phyloP scores from a whole-genome alignment of 2,329 filamentous ascomycete species.

The Knufia petricola region DNA sequence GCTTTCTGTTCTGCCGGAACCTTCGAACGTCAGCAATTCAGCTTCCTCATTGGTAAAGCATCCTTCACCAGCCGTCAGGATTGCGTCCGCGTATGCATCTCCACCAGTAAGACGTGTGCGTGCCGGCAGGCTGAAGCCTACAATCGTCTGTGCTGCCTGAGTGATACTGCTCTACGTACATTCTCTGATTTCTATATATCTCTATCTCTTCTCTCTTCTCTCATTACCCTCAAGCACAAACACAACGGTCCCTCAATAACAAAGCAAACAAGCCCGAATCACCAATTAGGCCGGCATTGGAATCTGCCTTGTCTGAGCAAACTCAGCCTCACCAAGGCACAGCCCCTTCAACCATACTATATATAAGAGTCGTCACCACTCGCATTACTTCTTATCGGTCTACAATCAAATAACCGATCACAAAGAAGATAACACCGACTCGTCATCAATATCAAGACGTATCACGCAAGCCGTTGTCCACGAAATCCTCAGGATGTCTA shows the following conservation, averaged over 20 bases:
- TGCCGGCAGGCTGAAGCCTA: not conserved
- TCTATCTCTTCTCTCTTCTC: not conserved
- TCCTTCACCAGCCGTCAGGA: not conserved
- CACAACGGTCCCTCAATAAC: not conserved
- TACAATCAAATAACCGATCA: not conserved
- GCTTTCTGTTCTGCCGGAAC: not conserved
- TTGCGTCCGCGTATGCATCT: conserved; percentile 1
- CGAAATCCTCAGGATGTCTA: conserved; percentile 1
- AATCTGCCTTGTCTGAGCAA: not conserved
- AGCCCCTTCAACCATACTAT: not conserved
- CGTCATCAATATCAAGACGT: not conserved
- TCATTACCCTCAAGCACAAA: not conserved
- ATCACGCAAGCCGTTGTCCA: not conserved
- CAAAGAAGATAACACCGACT: not conserved
- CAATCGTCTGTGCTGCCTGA: conserved; percentile 3
- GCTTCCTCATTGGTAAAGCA: not conserved
- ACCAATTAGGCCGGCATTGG: not conserved
- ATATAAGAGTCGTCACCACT: not conserved
- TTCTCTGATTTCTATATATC: conserved; percentile 2
- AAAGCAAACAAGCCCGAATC: conserved; percentile 4
- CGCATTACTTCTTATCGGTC: not conserved
- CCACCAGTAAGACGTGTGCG: not conserved
- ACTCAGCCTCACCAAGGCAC: conserved; percentile 7
- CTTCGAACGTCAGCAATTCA: not conserved
- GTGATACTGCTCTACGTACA: not conserved